Base-by-base conservation (phyloP, 495 filamentous ascomycete species). In the Neurospora sublineolata region DNA sequence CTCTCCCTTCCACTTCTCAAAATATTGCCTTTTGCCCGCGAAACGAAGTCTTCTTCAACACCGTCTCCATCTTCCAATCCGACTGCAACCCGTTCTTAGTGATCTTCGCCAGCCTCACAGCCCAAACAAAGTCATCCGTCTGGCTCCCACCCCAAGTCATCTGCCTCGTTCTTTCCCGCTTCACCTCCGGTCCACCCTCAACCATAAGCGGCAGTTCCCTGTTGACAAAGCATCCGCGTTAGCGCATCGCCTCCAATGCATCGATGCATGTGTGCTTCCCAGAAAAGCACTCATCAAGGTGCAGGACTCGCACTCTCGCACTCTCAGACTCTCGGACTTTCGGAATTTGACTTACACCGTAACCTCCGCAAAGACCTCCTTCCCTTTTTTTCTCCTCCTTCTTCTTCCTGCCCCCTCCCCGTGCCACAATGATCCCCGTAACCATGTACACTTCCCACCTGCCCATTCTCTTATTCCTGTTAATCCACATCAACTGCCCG, bases 121-220 rank as follows among this genome's bases (percentile, higher is more conserved):
- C 70, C 73, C 70, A 74, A 11, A 74, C 70, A 69, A 74, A 74
- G 36, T 71, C 72, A 20, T n/a, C 4, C 27, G 23, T 36, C 5
- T 71, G 70, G n/a, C n/a, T n/a, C 0, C 16, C 42, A 14, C 23
- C 44, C 1, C 4, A 41, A 16, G 40, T 41, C 40, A 41, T 41
- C 40, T 41, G 40, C 40, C 40, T 41, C 40, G 40, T 41, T 1
- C 40, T 41, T 7, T 41, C 40, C 40, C 40, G 5, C 2, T 41
- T 41, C 7, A 41, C 40, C 40, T 41, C 40, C 40, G 16, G 40
- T 6, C 40, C 40, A 41, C 40, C 14, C 14, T 7, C 40, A 18
- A 41, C 40, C 1, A 18, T 41, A 18, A 41, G 40, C 40, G 40
- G 40, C 0, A 41, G 5, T 41, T 41, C 40, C 40, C 40, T 41